These are phyloP conservation scores for Cydonia oblonga DNA, from an alignment of 331 rosid species.

Conservation along the genomic window DNA sequence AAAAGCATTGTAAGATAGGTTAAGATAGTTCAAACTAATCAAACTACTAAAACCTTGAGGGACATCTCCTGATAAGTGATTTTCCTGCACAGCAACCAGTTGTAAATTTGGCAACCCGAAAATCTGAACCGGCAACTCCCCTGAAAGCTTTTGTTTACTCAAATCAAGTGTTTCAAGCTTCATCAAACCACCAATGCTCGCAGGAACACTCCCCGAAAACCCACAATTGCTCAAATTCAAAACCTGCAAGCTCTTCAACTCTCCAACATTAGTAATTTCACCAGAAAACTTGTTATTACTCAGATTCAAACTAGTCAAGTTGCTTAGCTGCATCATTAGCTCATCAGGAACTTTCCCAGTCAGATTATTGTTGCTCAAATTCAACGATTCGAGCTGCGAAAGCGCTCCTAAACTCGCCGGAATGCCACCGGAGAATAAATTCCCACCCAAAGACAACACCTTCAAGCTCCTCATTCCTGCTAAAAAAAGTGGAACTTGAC, in stretches of 20 bases:
- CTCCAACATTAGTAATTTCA: slow-evolving; percentile 30
- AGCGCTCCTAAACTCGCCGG: slow-evolving; percentile 44
- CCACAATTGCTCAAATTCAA: slow-evolving; percentile 67
- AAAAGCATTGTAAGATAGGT: slow-evolving; percentile 49
- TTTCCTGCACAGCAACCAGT: slow-evolving; percentile 52
- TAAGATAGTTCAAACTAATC: slow-evolving; percentile 43
- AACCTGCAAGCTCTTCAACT: slow-evolving; percentile 39
- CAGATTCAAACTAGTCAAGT: slow-evolving; percentile 55
- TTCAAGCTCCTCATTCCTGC: slow-evolving; percentile 35
- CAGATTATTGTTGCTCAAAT: slow-evolving; percentile 47
- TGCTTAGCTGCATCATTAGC: slow-evolving; percentile 42
- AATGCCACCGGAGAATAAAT: slow-evolving; percentile 38
- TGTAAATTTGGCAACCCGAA: slow-evolving; percentile 65
- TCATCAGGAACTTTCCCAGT: slow-evolving; percentile 45
- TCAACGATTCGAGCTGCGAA: slow-evolving; percentile 37
- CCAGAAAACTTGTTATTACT: slow-evolving; percentile 57
- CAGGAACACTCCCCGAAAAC: slow-evolving; percentile 46
- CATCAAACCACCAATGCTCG: slow-evolving; percentile 51
- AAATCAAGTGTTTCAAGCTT: slow-evolving; percentile 56
- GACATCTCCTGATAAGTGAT: slow-evolving; percentile 47
- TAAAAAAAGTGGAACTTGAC: slow-evolving; percentile 41
- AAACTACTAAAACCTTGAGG: slow-evolving; percentile 84
- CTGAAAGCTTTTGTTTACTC: slow-evolving; percentile 67
- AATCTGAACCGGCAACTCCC: slow-evolving; percentile 59
- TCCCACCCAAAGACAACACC: slow-evolving; percentile 44